phyloP scores from a whole-genome alignment of 805 yeast genomes.

The Lachancea nothofagi region DNA sequence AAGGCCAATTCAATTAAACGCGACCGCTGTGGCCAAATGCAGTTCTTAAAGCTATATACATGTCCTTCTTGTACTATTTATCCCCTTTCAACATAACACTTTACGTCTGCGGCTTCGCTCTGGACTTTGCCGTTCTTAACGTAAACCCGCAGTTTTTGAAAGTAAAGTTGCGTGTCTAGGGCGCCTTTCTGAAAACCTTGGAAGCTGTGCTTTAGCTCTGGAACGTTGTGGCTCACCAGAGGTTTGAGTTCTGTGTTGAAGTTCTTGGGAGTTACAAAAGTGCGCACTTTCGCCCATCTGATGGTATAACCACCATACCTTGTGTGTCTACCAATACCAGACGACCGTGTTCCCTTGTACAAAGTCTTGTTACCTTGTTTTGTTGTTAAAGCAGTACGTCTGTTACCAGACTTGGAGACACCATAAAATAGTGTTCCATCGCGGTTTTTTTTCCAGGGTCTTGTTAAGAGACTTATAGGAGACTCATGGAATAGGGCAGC shows the following conservation, averaged over 20 bases:
- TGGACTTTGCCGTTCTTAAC: slow-evolving; percentile 62
- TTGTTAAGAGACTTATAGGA: slow-evolving; percentile 45
- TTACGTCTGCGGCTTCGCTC: slow-evolving; percentile 25
- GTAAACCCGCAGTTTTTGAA: slow-evolving; percentile 68
- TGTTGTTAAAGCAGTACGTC: slow-evolving; percentile 77
- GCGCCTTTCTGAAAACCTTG: slow-evolving; percentile 68
- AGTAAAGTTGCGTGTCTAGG: slow-evolving; percentile 65
- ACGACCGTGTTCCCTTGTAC: slow-evolving; percentile 94
- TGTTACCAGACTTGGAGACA: slow-evolving; percentile 67
- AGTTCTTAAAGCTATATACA: slow-evolving; percentile 3
- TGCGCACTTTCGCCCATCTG: slow-evolving; percentile 81
- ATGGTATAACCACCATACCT: slow-evolving; percentile 68
- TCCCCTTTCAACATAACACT: slow-evolving; percentile 29
- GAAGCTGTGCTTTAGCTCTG: slow-evolving; percentile 61
- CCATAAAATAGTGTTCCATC: slow-evolving; percentile 88
- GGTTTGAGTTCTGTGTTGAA: slow-evolving; percentile 54
- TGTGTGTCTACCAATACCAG: slow-evolving; percentile 84
- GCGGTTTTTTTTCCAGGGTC: slow-evolving; percentile 85
- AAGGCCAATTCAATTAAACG: background rate
- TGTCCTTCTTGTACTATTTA: slow-evolving; percentile 6
- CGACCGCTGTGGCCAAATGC: slow-evolving; percentile 1
- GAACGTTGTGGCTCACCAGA: slow-evolving; percentile 67
- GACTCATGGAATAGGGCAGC: slow-evolving; percentile 45
- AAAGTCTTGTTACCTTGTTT: slow-evolving; percentile 91
- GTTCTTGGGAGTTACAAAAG: slow-evolving; percentile 73